A percentile compares a stretch with the other conserved stretches of the same genome.
Conservation (phyloP, 306 rosid genomes). For the Cicer cuneatum region DNA sequence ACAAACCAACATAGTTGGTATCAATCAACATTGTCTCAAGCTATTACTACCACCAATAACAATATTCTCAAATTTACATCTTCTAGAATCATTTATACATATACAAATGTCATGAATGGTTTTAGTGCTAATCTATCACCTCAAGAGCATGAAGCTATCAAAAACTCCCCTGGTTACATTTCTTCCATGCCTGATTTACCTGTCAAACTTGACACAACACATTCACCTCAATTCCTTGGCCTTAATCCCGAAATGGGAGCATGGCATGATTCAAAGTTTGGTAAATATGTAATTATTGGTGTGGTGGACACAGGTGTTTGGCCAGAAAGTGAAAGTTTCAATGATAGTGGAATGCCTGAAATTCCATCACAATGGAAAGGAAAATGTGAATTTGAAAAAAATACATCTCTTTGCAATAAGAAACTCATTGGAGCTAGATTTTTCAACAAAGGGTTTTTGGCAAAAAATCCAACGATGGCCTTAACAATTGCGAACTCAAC, state of each 20-base stretch:
- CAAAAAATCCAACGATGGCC: slow-evolving; percentile 47
- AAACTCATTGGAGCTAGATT: slow-evolving; percentile 79
- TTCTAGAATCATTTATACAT: slow-evolving; percentile 60
- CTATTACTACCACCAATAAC: not conserved
- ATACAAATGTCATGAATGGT: slow-evolving; percentile 67
- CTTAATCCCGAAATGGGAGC: slow-evolving; percentile 53
- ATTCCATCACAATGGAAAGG: slow-evolving; percentile 77
- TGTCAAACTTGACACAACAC: slow-evolving; percentile 66
- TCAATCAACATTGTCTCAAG: slow-evolving; percentile 49
- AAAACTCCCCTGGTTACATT: slow-evolving; percentile 59
- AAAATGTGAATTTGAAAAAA: slow-evolving; percentile 51
- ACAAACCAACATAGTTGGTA: slow-evolving; percentile 68
- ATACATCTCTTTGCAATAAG: slow-evolving; percentile 67
- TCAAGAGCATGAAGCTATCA: slow-evolving; percentile 58
- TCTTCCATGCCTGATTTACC: slow-evolving; percentile 54
- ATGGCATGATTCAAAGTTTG: slow-evolving; percentile 60
- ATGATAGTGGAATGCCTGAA: slow-evolving; percentile 56
- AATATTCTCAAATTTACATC: not conserved
- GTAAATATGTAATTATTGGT: slow-evolving; percentile 73
- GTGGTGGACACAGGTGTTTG: slow-evolving; percentile 74
- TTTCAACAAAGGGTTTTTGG: slow-evolving; percentile 66
- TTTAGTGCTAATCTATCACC: slow-evolving; percentile 69
- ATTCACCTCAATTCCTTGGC: slow-evolving; percentile 66
- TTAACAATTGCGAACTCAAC: slow-evolving; percentile 50
- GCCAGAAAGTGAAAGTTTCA: slow-evolving; percentile 77